Percentiles rank a stretch among this genome's conserved stretches.
phyloP scores from a whole-genome alignment of 257 asterid species.

The Ballota nigra region DNA sequence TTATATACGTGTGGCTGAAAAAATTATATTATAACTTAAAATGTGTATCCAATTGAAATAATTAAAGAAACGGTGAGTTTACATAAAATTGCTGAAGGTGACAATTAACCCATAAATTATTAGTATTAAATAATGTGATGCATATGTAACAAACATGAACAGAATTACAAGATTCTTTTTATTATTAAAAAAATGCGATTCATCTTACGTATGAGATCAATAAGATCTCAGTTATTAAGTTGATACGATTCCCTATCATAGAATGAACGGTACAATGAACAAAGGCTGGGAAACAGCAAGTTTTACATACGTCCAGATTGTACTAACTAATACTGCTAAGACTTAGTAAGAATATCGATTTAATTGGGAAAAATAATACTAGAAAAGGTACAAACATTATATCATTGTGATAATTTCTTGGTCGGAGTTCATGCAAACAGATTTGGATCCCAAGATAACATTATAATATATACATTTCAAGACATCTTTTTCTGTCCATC shows the following conservation, averaged over 20 bases:
- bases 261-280: constrained; percentile 26
- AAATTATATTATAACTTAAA: too few species aligned
- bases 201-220: constrained; percentile 14
- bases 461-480: constrained; percentile 3
- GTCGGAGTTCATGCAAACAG: constrained; percentile 36
- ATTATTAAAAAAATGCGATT: neutral
- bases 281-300: constrained; percentile 1
- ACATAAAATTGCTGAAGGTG: too few species aligned
- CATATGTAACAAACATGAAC: too few species aligned
- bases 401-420: constrained; percentile 28
- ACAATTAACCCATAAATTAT: too few species aligned
- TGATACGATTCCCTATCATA: constrained; percentile 14
- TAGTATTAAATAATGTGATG: too few species aligned
- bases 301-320: constrained; percentile 24
- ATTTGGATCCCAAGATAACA: constrained; percentile 31
- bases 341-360: neutral
- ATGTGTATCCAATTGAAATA: too few species aligned
- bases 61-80: too few species aligned
- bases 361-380: neutral
- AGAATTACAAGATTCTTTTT: neutral
- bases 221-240: constrained; percentile 1
- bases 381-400: constrained; percentile 24
- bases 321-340: neutral
- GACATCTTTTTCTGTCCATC: constrained; percentile 13
- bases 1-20: too few species aligned